phyloP scores from a whole-genome alignment of 2,329 filamentous ascomycete genomes.

The Trichophyton equinum region DNA sequence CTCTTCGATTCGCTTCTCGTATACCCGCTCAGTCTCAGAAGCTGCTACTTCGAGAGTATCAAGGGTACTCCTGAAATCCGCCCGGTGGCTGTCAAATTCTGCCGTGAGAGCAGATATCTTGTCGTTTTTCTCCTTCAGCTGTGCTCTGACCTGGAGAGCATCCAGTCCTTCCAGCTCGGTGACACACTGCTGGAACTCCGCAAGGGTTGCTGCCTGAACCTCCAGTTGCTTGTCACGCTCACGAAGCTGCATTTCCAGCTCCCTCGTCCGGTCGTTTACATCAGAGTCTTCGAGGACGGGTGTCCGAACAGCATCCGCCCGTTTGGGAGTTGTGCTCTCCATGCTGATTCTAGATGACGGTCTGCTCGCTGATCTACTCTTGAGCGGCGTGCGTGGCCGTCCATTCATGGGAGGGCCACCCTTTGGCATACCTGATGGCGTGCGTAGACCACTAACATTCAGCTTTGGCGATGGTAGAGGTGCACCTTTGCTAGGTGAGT shows the following conservation, averaged over 20 bases:
- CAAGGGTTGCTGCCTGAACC: constrained; percentile 68
- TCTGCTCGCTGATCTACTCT: constrained; percentile 24
- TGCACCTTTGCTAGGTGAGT: constrained; percentile 55
- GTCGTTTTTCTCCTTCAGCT: constrained; percentile 89
- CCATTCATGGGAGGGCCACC: constrained; percentile 18
- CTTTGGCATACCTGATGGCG: constrained; percentile 37
- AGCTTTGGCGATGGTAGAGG: constrained; percentile 39
- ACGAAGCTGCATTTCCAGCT: constrained; percentile 60
- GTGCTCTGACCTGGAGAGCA: constrained; percentile 59
- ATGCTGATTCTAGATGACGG: constrained; percentile 29
- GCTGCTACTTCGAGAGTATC: constrained; percentile 93
- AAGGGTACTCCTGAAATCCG: constrained; percentile 92
- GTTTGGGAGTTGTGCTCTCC: constrained; percentile 26
- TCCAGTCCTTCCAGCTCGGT: constrained; percentile 76
- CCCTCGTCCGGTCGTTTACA: constrained; percentile 52
- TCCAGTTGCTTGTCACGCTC: constrained; percentile 79
- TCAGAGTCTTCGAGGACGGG: constrained; percentile 13
- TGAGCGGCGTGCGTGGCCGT: constrained; percentile 32
- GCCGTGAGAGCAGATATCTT: constrained; percentile 86
- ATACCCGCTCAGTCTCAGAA: constrained; percentile 85
- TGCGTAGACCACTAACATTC: constrained; percentile 42
- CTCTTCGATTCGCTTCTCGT: constrained; percentile 50
- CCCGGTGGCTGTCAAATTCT: constrained; percentile 88
- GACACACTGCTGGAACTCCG: constrained; percentile 81
- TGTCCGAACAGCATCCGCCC: constrained; percentile 20